These are phyloP conservation scores for Fusarium incarnatum DNA, from an alignment of 2,329 filamentous ascomycete genomes.

Conservation along the genomic window DNA sequence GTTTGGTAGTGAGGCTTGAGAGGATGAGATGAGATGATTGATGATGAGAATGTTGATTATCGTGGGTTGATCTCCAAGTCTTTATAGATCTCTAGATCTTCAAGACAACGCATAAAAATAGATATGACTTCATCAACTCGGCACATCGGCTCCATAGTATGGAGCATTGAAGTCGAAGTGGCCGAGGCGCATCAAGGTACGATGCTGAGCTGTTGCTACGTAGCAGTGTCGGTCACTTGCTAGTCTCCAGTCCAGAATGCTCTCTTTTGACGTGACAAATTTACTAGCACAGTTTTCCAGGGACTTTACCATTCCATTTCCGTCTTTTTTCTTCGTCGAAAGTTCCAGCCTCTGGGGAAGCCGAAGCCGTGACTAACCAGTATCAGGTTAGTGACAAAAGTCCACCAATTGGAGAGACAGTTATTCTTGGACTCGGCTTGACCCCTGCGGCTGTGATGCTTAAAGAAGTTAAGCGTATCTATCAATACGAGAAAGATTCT, in stretches of 20 bases:
- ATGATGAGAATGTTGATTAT: slow-evolving; percentile 18
- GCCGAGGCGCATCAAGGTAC: neutral
- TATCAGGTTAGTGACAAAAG: rapidly evolving
- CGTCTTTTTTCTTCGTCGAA: neutral
- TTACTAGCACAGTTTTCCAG: neutral
- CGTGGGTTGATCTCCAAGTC: neutral
- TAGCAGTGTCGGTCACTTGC: slow-evolving; percentile 4
- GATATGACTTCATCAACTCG: slow-evolving; percentile 14
- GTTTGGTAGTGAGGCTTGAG: slow-evolving; percentile 9
- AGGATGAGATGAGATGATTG: slow-evolving; percentile 20
- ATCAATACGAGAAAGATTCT: slow-evolving; percentile 9
- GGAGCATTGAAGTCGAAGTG: neutral
- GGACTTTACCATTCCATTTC: rapidly evolving
- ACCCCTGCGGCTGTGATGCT: neutral
- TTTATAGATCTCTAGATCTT: slow-evolving; percentile 14
- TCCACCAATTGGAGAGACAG: neutral
- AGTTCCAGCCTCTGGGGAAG: slow-evolving; percentile 2
- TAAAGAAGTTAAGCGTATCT: slow-evolving; percentile 7
- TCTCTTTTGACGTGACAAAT: neutral
- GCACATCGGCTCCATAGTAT: slow-evolving; percentile 4
- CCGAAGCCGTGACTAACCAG: neutral
- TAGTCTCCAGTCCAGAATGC: neutral
- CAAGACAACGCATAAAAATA: slow-evolving; percentile 18
- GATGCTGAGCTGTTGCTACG: slow-evolving; percentile 1
- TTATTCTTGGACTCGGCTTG: slow-evolving; percentile 13